These are phyloP conservation scores for Starmerella etchellsii DNA, from an alignment of 805 yeast genomes.

Conservation along the genomic window DNA sequence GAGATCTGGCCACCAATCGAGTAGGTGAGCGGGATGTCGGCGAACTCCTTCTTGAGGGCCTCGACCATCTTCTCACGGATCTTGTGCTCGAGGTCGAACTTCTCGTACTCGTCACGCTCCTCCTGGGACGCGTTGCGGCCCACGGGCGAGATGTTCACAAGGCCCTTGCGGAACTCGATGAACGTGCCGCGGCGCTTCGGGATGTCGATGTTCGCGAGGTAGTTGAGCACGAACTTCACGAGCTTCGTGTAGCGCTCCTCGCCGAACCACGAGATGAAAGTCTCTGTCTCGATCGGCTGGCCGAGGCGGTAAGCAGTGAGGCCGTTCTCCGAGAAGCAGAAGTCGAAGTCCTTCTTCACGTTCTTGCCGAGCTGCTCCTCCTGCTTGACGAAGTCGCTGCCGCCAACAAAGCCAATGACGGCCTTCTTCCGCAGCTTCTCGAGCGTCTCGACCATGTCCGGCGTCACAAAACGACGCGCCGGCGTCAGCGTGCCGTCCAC, in stretches of 20 bases:
- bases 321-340: conserved; percentile 95
- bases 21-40: conserved; percentile 78
- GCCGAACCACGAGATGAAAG: conserved; percentile 92
- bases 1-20: conserved; percentile 99
- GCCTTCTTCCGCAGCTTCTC: conserved; percentile 73
- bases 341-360: conserved; percentile 72
- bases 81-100: conserved; percentile 64
- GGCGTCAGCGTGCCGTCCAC: conserved; percentile 98
- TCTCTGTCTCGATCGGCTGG: conserved; percentile 76
- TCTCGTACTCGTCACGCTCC: conserved; percentile 89
- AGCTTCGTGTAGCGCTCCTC: conserved; percentile 85
- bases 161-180: conserved; percentile 97
- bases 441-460: conserved; percentile 62
- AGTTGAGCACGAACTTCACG: conserved; percentile 70
- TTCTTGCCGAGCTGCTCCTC: conserved; percentile 84
- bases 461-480: conserved; percentile 59
- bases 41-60: conserved; percentile 71
- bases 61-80: conserved; percentile 74
- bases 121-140: conserved; percentile 95
- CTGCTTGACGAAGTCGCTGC: conserved; percentile 88
- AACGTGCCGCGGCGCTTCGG: conserved; percentile 99
- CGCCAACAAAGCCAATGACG: conserved; percentile 96
- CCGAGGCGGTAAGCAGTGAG: conserved; percentile 93
- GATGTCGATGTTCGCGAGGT: conserved; percentile 72
- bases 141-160: conserved; percentile 95